phyloP scores from a whole-genome alignment of 2,329 filamentous ascomycete species.

The Neoascochyta sp. region DNA sequence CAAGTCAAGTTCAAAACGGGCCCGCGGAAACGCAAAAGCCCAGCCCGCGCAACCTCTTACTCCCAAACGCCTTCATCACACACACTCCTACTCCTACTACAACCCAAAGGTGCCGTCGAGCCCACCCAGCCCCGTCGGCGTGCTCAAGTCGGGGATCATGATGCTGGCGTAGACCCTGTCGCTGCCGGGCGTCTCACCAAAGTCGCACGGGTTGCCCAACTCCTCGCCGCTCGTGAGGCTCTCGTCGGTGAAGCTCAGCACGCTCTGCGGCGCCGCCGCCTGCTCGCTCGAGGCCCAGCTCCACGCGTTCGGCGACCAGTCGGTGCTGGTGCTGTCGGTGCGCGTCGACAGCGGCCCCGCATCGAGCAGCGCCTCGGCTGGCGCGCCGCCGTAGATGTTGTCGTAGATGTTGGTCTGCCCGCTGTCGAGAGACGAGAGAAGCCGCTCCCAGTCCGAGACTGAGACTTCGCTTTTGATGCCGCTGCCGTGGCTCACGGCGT shows the following conservation, averaged over 20 bases:
- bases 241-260: conserved; percentile 59
- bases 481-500: conserved; percentile 34
- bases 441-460: conserved; percentile 74
- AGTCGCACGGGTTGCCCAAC: conserved; percentile 31
- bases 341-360: conserved; percentile 27
- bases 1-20: too few relatives aligned
- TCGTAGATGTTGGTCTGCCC: conserved; percentile 81
- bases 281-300: conserved; percentile 27
- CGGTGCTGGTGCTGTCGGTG: conserved; percentile 26
- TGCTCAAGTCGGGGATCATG: conserved; percentile 35
- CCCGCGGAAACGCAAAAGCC: too few relatives aligned
- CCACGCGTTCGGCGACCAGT: conserved; percentile 38
- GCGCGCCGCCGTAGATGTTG: conserved; percentile 69
- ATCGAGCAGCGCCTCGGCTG: conserved; percentile 39
- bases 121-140: conserved; percentile 29
- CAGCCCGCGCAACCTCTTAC: too few relatives aligned
- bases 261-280: conserved; percentile 47
- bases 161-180: conserved; percentile 35
- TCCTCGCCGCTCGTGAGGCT: conserved; percentile 54
- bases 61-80: too few relatives aligned
- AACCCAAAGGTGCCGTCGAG: conserved; percentile 43
- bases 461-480: conserved; percentile 50
- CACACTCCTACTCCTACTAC: too few relatives aligned
- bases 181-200: conserved; percentile 26
- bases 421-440: conserved; percentile 74